Base-by-base conservation (phyloP, 192 early-diverging fungal genomes). In the Coemansia sp. region DNA sequence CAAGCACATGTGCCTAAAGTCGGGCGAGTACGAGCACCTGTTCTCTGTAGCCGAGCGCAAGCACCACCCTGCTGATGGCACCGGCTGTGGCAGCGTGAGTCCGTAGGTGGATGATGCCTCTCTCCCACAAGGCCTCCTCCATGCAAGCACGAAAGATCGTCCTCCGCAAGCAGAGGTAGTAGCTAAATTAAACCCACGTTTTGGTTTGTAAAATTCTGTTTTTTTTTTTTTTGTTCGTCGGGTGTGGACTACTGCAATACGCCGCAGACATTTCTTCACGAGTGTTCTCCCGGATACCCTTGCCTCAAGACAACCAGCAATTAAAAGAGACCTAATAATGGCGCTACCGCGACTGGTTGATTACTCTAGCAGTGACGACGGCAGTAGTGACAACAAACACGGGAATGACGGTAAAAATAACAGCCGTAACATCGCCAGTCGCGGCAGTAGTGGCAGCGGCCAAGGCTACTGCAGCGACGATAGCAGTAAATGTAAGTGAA, bases 11-110 rank as follows among this genome's bases (percentile, higher is more conserved):
- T 53, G 52, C 53, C 81, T 87, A 15, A 87, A 90, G 44, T 89
- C 88, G 34, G 91, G 92, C 3, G 93, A 95, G 63, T 90, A 85
- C 68, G 80, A 83, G 7, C 82, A 89, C 7, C 63, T 97, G 54
- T 56, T 87, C 34, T 83, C 83, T 21, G 84, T 92, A 33, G 87
- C 87, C 0, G 81, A 85, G 65, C 66, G 68, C 55, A 75, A 72
- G 68, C 67, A 80, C 60, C 76, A 70, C 35, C 14, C 33, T 6
- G 52, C 27, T 11, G 44, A 46, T 6, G 26, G 44, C 44, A 26
- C 44, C 26, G 14, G 22, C 1, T 26, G 44, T 11, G 11, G 26
- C 22, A 26, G 26, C 26, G 11, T 22, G 3, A 22, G 26, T 24
- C 46, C 8, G 24, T 15, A 50, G 19, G 2, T 11, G 14, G 3